A percentile compares a stretch with the other conserved stretches of the same genome.
phyloP scores from a whole-genome alignment of 805 yeast genomes.

The Candida namnaoensis region DNA sequence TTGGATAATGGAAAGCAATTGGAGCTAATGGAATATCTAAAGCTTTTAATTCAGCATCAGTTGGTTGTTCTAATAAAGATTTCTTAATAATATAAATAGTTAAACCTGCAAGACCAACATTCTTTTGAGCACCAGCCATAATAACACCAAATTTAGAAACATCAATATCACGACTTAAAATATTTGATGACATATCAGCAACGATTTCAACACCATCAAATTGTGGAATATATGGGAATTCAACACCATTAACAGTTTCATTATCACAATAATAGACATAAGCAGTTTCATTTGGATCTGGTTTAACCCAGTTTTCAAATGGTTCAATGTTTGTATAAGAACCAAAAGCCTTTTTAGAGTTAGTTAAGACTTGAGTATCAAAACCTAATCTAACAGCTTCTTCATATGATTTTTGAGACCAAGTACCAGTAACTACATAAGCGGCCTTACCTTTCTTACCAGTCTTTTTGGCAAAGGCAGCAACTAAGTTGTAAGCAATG shows the following conservation, averaged over 20 bases:
- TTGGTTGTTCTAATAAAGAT: slow-evolving; percentile 57
- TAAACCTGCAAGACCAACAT: slow-evolving; percentile 94
- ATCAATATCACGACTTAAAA: slow-evolving; percentile 74
- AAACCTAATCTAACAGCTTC: slow-evolving; percentile 83
- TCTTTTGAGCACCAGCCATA: slow-evolving; percentile 98
- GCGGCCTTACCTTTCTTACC: slow-evolving; percentile 77
- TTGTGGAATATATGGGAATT: slow-evolving; percentile 42
- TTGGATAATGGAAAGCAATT: slow-evolving; percentile 80
- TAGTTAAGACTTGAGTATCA: slow-evolving; percentile 59
- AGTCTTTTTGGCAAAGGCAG: slow-evolving; percentile 60
- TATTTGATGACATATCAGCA: slow-evolving; percentile 92
- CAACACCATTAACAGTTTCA: slow-evolving; percentile 95
- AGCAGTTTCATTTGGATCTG: slow-evolving; percentile 57
- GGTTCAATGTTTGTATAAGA: slow-evolving; percentile 64
- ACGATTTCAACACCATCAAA: slow-evolving; percentile 72
- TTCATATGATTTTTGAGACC: slow-evolving; percentile 85
- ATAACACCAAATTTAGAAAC: slow-evolving; percentile 80
- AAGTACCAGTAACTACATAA: slow-evolving; percentile 84
- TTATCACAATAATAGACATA: slow-evolving; percentile 90
- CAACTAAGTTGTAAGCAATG: slow-evolving; percentile 72
- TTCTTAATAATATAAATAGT: slow-evolving; percentile 88
- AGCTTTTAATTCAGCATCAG: slow-evolving; percentile 49
- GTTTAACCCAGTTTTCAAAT: slow-evolving; percentile 51
- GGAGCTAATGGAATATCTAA: slow-evolving; percentile 76
- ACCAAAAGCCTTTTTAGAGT: slow-evolving; percentile 48